Percentiles rank a stretch among this genome's conserved stretches.
These are phyloP conservation scores for Pseudonitzschia pungens DNA, from an alignment of 108 stramenopile species.

Conservation along the genomic window DNA sequence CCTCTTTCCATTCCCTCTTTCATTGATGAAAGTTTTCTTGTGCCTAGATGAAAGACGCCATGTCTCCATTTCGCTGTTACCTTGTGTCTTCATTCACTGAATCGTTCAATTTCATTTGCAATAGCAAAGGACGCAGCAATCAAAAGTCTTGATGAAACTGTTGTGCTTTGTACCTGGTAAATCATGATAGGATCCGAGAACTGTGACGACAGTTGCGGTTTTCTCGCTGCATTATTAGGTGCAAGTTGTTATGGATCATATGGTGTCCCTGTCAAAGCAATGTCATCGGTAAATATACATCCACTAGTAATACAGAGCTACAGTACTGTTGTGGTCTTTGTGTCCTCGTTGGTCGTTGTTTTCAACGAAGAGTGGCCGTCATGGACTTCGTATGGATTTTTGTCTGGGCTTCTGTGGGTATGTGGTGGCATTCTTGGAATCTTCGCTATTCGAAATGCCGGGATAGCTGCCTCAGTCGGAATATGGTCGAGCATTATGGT, in stretches of 20 bases:
- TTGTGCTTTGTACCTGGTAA: too few relatives aligned
- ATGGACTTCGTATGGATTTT: conserved; percentile 64
- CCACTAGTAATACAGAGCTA: conserved; percentile 55
- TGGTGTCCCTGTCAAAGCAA: conserved; percentile 60
- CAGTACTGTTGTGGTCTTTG: conserved; percentile 46
- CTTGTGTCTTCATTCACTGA: too few relatives aligned
- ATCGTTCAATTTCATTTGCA: too few relatives aligned
- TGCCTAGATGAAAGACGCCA: too few relatives aligned
- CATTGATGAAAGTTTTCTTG: too few relatives aligned
- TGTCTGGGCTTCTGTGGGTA: conserved; percentile 63
- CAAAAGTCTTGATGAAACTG: too few relatives aligned
- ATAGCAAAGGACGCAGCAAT: too few relatives aligned
- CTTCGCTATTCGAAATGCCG: conserved; percentile 59
- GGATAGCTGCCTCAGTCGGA: conserved; percentile 62
- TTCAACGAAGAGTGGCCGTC: conserved; percentile 31
- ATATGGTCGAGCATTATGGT: conserved; percentile 59
- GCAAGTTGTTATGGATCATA: conserved; percentile 50
- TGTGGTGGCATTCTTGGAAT: conserved; percentile 50
- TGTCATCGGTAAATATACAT: conserved; percentile 40
- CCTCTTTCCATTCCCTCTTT: too few relatives aligned
- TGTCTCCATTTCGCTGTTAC: too few relatives aligned
- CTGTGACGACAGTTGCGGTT: conserved; percentile 40
- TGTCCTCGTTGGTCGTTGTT: conserved; percentile 41
- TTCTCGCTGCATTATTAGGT: conserved; percentile 41
- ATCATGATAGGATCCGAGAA: neutral